Evolutionary conservation across 306 rosid genomes (phyloP).

Genomic region (Sphenostylis stenocarpa): DNA sequence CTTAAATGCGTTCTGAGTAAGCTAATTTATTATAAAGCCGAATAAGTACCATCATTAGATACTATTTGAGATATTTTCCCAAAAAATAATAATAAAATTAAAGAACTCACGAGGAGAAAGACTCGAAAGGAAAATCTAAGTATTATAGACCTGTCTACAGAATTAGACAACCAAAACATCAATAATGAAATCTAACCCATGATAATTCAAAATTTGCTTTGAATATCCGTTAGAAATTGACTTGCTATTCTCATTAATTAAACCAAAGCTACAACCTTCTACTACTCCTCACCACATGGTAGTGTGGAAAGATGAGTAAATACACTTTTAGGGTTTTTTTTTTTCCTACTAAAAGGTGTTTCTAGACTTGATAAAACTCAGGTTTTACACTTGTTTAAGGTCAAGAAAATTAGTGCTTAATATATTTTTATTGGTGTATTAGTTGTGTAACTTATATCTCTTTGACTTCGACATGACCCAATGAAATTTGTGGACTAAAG

Average conservation of each 20-base stretch:
- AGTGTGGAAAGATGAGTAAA: background rate
- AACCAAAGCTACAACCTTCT: background rate
- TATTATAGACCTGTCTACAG: background rate
- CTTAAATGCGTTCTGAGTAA: background rate
- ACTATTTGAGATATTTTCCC: slow-evolving; percentile 28
- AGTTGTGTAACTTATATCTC: background rate
- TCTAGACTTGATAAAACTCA: background rate
- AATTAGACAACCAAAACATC: slow-evolving; percentile 1
- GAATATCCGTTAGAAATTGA: background rate
- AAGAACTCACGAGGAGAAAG: background rate
- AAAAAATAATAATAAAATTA: background rate
- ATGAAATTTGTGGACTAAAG: background rate
- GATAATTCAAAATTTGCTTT: background rate
- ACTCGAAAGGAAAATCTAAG: background rate
- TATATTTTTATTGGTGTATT: background rate
- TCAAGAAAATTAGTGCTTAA: background rate
- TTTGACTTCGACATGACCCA: background rate
- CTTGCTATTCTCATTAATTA: slow-evolving; percentile 9
- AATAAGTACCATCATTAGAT: background rate
- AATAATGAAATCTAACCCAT: background rate
- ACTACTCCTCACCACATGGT: background rate
- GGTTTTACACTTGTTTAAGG: background rate
- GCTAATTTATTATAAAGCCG: background rate
- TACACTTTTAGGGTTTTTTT: background rate
- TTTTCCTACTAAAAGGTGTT: no score